Conservation (phyloP, 2,329 filamentous ascomycete genomes). For the Colletotrichum paranaense region DNA sequence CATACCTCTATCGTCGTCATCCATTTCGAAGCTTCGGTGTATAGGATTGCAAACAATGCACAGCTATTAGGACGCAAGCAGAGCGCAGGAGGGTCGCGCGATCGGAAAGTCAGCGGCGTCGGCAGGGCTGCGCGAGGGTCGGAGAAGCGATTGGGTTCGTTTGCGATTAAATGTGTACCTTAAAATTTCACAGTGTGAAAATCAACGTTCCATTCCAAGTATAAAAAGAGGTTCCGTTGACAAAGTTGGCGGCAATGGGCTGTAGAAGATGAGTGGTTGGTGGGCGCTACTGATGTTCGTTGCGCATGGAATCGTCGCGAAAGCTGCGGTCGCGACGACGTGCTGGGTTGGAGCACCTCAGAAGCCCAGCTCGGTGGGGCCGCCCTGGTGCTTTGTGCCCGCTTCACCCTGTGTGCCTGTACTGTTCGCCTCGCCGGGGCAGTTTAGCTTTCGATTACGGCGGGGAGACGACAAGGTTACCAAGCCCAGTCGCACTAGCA, state of each 20-base stretch:
- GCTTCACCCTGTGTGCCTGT: background rate
- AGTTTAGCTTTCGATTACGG: conserved; percentile 2
- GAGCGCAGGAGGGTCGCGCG: background rate
- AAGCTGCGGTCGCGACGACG: conserved; percentile 33
- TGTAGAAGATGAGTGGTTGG: background rate
- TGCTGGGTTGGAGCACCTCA: conserved; percentile 19
- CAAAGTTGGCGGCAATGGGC: background rate
- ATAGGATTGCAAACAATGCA: background rate
- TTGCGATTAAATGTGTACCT: background rate
- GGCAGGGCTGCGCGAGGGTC: background rate
- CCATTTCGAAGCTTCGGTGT: conserved; percentile 36
- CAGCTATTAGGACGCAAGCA: background rate
- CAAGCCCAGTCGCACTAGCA: background rate
- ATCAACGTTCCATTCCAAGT: background rate
- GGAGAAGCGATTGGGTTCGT: background rate
- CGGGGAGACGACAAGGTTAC: conserved; percentile 5
- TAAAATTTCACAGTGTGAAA: too few relatives aligned
- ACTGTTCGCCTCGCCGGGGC: background rate
- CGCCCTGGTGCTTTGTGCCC: background rate
- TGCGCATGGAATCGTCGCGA: conserved; percentile 11
- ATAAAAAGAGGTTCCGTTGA: background rate
- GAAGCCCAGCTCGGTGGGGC: conserved; percentile 1
- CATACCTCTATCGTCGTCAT: conserved; percentile 44
- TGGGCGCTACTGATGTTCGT: background rate
- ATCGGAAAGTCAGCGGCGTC: background rate